These are phyloP conservation scores for Glycine tomentella DNA, from an alignment of 306 rosid species.

Conservation along the genomic window DNA sequence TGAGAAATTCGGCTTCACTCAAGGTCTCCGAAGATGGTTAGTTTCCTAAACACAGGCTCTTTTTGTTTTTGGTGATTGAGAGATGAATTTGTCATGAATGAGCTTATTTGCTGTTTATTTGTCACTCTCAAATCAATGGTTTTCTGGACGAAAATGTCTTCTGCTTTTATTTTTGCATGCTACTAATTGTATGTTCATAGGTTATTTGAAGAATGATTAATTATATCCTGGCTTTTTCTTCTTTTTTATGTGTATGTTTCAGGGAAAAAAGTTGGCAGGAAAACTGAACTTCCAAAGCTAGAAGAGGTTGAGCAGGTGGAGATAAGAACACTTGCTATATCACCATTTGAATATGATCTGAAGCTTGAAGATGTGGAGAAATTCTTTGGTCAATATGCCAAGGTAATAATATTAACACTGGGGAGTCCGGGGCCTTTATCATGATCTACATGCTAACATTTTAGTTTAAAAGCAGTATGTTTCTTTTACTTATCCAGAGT, in stretches of 20 bases:
- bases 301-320: constrained; percentile 89
- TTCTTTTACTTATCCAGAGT: background rate
- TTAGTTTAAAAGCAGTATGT: too few species aligned
- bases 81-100: background rate
- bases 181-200: background rate
- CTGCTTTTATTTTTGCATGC: too few species aligned
- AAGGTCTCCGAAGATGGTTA: constrained; percentile 88
- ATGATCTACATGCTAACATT: background rate
- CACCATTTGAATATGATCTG: constrained; percentile 72
- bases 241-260: constrained; percentile 32
- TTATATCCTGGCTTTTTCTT: background rate
- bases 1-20: constrained; percentile 61
- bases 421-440: background rate
- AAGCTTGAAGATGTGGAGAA: constrained; percentile 79
- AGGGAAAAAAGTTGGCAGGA: constrained; percentile 78
- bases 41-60: constrained; percentile 31
- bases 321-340: constrained; percentile 77
- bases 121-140: too few species aligned
- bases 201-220: background rate
- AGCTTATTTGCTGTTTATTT: background rate
- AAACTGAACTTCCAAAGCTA: constrained; percentile 64
- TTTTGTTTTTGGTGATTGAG: background rate
- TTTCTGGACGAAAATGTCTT: too few species aligned
- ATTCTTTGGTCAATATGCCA: constrained; percentile 65
- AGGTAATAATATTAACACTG: constrained; percentile 55